Conservation (phyloP, 306 rosid genomes). For the Nissolia schottii region DNA sequence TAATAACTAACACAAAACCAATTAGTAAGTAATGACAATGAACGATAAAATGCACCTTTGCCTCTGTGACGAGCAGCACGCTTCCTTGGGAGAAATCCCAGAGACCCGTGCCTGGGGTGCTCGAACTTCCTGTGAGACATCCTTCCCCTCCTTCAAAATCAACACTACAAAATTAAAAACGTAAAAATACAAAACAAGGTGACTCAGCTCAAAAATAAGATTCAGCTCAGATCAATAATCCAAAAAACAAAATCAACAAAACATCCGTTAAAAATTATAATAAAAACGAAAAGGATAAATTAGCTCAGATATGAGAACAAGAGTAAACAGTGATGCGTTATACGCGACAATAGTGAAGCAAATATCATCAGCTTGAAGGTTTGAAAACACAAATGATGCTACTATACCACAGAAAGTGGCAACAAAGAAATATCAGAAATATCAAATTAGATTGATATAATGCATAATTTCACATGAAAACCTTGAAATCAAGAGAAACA, state of each 20-base stretch:
- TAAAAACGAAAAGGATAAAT: not conserved
- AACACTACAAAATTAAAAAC: not conserved
- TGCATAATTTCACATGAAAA: not conserved
- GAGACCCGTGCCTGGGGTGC: constrained; percentile 86
- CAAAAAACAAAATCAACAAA: not conserved
- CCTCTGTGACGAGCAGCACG: constrained; percentile 81
- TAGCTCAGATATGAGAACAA: not conserved
- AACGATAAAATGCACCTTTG: constrained; percentile 44
- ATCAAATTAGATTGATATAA: not conserved
- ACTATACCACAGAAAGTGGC: not conserved
- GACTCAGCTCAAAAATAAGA: too few relatives aligned
- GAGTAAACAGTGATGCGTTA: not conserved
- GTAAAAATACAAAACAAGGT: too few relatives aligned
- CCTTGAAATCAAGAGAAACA: not conserved
- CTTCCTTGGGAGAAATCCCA: constrained; percentile 87
- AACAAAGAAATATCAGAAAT: not conserved
- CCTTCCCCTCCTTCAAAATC: constrained; percentile 25
- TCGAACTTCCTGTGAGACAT: constrained; percentile 96
- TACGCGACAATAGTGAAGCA: not conserved
- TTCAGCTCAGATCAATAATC: too few relatives aligned
- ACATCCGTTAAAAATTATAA: too few relatives aligned
- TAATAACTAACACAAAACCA: not conserved
- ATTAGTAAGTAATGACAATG: not conserved
- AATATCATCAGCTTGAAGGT: too few relatives aligned
- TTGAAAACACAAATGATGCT: not conserved